Conservation (phyloP, 2,329 filamentous ascomycete species). For the Zarea fungicola region DNA sequence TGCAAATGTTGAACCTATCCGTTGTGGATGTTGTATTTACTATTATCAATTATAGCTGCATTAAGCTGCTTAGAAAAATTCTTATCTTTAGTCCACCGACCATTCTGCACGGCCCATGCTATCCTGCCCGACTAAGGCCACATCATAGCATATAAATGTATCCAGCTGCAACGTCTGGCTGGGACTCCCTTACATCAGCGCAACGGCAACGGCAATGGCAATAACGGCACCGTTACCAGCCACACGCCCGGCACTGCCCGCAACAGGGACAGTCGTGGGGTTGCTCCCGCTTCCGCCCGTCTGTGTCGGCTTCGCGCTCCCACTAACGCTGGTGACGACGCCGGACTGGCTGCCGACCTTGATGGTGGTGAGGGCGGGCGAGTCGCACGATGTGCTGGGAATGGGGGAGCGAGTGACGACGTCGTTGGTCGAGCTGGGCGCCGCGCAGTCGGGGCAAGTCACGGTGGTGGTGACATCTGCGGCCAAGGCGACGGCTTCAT, state of each 20-base stretch:
- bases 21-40: too few relatives aligned
- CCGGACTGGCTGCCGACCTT: background rate
- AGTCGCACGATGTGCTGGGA: constrained; percentile 12
- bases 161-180: too few relatives aligned
- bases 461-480: constrained; percentile 4
- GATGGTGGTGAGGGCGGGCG: constrained; percentile 12
- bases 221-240: background rate
- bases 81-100: too few relatives aligned
- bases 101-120: too few relatives aligned
- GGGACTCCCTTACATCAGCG: constrained; percentile 5
- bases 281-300: background rate
- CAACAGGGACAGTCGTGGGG: background rate
- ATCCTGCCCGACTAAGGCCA: too few relatives aligned
- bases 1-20: too few relatives aligned
- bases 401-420: constrained; percentile 14
- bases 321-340: too few relatives aligned
- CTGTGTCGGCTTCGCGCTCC: background rate
- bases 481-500: constrained; percentile 9
- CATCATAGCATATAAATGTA: too few relatives aligned
- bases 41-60: too few relatives aligned
- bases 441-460: constrained; percentile 11
- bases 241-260: background rate
- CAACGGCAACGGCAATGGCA: background rate
- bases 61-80: too few relatives aligned
- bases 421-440: constrained; percentile 13